These are phyloP conservation scores for Corynascus novoguineensis DNA, from an alignment of 495 filamentous ascomycete genomes.

Conservation along the genomic window DNA sequence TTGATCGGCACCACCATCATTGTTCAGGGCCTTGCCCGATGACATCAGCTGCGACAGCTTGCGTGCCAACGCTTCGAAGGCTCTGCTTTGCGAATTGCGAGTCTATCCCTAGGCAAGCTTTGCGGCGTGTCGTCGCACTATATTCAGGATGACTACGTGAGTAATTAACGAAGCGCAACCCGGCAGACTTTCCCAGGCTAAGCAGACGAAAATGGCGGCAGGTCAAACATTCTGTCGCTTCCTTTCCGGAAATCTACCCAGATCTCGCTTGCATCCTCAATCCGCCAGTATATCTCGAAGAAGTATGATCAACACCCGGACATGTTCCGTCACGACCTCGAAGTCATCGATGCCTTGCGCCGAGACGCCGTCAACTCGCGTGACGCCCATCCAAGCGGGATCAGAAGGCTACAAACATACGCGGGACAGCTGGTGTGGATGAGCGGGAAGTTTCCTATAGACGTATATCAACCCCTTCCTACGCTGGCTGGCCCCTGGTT, in stretches of 20 bases:
- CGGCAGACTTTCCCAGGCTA: background rate
- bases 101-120: background rate
- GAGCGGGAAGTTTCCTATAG: constrained; percentile 91
- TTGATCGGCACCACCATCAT: background rate
- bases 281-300: constrained; percentile 92
- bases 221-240: constrained; percentile 50
- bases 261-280: constrained; percentile 69
- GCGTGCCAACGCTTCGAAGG: background rate
- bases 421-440: constrained; percentile 93
- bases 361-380: constrained; percentile 77
- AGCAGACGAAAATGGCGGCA: constrained; percentile 6
- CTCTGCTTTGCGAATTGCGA: background rate
- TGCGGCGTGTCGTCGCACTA: background rate
- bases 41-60: constrained; percentile 2
- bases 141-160: constrained; percentile 14
- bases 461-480: constrained; percentile 49
- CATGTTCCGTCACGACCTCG: constrained; percentile 88
- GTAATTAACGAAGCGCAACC: background rate
- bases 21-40: background rate
- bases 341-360: constrained; percentile 77
- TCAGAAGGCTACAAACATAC: constrained; percentile 81
- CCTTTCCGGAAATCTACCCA: constrained; percentile 82
- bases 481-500: background rate
- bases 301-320: constrained; percentile 99
- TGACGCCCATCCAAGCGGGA: constrained; percentile 84